Conservation (phyloP, 306 rosid genomes). For the Vicia sativa region DNA sequence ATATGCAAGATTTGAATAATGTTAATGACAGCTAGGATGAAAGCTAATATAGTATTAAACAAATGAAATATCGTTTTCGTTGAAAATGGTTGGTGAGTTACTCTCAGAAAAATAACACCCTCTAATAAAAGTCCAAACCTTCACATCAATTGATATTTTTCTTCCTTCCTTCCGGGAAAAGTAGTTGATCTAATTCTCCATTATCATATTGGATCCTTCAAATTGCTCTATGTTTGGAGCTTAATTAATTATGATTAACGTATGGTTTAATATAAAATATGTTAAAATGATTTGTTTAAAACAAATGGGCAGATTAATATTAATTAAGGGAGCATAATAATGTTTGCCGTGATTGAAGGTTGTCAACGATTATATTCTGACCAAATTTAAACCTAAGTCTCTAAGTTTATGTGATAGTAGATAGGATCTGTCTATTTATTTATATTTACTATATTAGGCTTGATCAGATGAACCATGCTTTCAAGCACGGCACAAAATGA, state of each 20-base stretch:
- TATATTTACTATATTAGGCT: too few species aligned
- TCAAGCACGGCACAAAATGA: not conserved
- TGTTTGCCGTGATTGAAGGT: conserved; percentile 41
- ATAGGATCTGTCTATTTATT: too few species aligned
- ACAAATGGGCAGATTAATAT: conserved; percentile 29
- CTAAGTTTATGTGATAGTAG: not conserved
- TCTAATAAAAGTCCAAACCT: conserved; percentile 35
- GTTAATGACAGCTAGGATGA: conserved; percentile 49
- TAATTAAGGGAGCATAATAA: conserved; percentile 8
- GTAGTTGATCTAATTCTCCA: conserved; percentile 48
- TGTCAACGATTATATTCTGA: conserved; percentile 12
- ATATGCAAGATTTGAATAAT: conserved; percentile 19
- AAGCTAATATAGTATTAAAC: conserved; percentile 38
- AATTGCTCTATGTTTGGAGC: conserved; percentile 41
- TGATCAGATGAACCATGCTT: not conserved
- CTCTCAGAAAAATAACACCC: conserved; percentile 30
- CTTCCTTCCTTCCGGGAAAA: conserved; percentile 28
- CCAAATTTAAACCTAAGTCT: not conserved
- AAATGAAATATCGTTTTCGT: conserved; percentile 44
- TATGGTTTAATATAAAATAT: not conserved
- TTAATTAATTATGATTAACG: conserved; percentile 32
- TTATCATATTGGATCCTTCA: conserved; percentile 26
- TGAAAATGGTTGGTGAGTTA: conserved; percentile 40
- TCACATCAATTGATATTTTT: conserved; percentile 36
- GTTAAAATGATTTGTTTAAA: conserved; percentile 16